Percentiles rank a stretch among this genome's conserved stretches.
phyloP scores from a whole-genome alignment of 257 asterid species.

The Nicotiana paniculata region DNA sequence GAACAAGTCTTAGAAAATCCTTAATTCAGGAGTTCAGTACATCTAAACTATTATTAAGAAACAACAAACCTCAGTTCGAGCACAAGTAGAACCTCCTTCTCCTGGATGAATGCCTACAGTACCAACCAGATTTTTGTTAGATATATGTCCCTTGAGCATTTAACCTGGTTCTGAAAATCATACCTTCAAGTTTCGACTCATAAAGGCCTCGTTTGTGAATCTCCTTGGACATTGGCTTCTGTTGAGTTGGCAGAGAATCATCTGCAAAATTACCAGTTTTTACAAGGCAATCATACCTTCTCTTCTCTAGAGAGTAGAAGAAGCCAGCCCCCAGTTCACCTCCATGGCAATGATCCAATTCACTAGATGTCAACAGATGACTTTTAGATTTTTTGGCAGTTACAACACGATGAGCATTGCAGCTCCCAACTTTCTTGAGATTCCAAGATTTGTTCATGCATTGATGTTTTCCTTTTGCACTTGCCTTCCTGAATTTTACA shows the following conservation, averaged over 20 bases:
- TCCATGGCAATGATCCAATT: constrained; percentile 22
- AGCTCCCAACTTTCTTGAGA: constrained; percentile 17
- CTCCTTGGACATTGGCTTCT: constrained; percentile 31
- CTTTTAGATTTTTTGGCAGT: constrained; percentile 6
- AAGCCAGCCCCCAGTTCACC: constrained; percentile 21
- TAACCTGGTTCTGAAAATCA: constrained; percentile 8
- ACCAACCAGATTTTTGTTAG: constrained; percentile 9
- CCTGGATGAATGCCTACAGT: constrained; percentile 23
- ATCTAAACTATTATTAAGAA: neutral
- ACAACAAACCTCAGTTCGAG: constrained; percentile 54
- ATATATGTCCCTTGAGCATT: neutral
- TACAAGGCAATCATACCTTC: constrained; percentile 16
- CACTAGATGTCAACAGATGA: constrained; percentile 7
- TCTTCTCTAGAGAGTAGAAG: constrained; percentile 20
- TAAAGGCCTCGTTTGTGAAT: constrained; percentile 41
- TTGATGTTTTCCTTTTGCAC: constrained; percentile 11
- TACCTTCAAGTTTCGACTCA: constrained; percentile 43
- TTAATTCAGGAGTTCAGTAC: neutral
- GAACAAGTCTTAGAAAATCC: constrained; percentile 8
- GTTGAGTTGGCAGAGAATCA: constrained; percentile 15
- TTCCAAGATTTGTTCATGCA: constrained; percentile 13
- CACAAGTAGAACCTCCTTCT: constrained; percentile 33
- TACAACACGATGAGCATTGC: constrained; percentile 4
- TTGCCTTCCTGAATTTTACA: constrained; percentile 19
- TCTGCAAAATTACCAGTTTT: constrained; percentile 16